These are phyloP conservation scores for Huntiella abstrusa DNA, from an alignment of 2,329 filamentous ascomycete genomes.

Conservation along the genomic window DNA sequence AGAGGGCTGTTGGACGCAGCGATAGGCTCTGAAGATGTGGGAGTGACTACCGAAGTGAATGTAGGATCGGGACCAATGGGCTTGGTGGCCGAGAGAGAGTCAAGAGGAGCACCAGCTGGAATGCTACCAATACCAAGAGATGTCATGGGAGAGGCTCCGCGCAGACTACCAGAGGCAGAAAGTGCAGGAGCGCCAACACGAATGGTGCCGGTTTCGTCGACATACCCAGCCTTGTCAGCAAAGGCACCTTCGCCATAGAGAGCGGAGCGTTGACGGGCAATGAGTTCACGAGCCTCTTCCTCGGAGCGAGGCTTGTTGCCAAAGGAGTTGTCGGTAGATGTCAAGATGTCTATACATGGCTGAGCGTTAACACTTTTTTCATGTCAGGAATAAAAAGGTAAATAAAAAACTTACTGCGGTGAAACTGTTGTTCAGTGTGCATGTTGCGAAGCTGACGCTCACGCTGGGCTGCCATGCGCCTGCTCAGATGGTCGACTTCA, in stretches of 20 bases:
- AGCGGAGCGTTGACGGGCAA: slow-evolving; percentile 86
- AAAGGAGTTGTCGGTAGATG: slow-evolving; percentile 20
- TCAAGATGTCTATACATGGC: slow-evolving; percentile 27
- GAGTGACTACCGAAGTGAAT: neutral
- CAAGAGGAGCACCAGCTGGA: slow-evolving; percentile 19
- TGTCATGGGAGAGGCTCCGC: slow-evolving; percentile 61
- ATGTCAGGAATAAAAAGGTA: neutral
- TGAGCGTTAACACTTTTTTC: neutral
- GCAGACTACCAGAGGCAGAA: slow-evolving; percentile 42
- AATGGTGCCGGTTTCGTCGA: slow-evolving; percentile 46
- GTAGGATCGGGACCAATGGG: slow-evolving; percentile 15
- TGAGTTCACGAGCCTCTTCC: slow-evolving; percentile 87
- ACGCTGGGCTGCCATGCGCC: slow-evolving; percentile 95
- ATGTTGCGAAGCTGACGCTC: slow-evolving; percentile 98
- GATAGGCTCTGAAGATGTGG: slow-evolving; percentile 2
- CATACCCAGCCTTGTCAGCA: slow-evolving; percentile 45
- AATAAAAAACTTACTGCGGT: slow-evolving; percentile 61
- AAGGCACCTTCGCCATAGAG: slow-evolving; percentile 67
- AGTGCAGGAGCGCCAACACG: slow-evolving; percentile 49
- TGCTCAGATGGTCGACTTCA: slow-evolving; percentile 97
- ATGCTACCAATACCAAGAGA: slow-evolving; percentile 34
- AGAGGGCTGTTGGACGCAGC: slow-evolving; percentile 54
- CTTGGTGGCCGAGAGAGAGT: slow-evolving; percentile 24
- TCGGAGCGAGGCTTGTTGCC: slow-evolving; percentile 69
- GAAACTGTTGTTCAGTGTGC: slow-evolving; percentile 99